Evolutionary conservation across 2,329 filamentous ascomycete species (phyloP), one percentile per base, ranked within the genome.

Genomic region (Monosporascus sp.): DNA sequence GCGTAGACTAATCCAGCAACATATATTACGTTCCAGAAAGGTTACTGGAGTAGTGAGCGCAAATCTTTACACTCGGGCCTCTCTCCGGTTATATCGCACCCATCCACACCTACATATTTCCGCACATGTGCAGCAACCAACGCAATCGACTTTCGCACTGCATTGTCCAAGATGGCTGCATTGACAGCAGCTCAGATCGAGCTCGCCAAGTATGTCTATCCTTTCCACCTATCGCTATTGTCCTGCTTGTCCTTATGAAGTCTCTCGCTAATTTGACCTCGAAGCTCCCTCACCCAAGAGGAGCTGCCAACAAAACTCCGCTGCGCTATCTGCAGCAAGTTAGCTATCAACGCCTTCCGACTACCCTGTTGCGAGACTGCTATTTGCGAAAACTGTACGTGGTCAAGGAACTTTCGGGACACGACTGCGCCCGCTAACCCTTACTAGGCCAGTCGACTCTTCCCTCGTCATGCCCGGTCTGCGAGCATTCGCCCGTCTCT

Each of bases 271-370:
- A 57, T 58, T 35, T 53, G 47, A 62, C 57, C 38, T 49, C 54
- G 37, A 66, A 95, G 90, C 69, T 87, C 88, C 48, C 79, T 96
- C 55, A 76, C 83, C 20, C 83, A 88, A 59, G 89, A 93, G 63
- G 90, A 94, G 57, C 91, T 97, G 53, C 94, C 94, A n/a, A 90
- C 92, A 65, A 97, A 96, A 78, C 81, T 99, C 58, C 88, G 92
- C 72, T 99, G 94, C 77, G 90, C 90, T 50, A 89, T 90, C 62
- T 99, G 94, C 74, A 94, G 88, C 74, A 91, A 89, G 70, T 79
- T 97, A 54, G 92, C 91, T 31, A 77, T 96, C 59, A 95, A 97
- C 68, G 90, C 93, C 8, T 96, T 90, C 69, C 89, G 92, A 58
- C 78, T 97, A 27, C 90, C 92, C 1, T 99, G 94, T 73, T 99